Base-by-base conservation (phyloP, 108 stramenopile genomes). In the Cyclotella choctawhatcheeana region DNA sequence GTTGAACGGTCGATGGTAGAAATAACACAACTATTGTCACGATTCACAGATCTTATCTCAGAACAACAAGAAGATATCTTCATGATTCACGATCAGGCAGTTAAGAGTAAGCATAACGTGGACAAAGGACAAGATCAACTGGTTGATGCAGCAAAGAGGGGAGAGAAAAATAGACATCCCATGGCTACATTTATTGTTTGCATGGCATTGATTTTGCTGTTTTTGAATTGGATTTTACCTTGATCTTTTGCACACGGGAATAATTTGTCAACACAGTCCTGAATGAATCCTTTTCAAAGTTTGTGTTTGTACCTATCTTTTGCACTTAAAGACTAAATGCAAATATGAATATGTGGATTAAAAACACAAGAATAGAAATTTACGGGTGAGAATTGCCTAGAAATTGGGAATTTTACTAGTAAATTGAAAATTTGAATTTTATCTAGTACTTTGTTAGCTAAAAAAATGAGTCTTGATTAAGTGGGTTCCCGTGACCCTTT, bases 1-100 rank as follows among this genome's bases (percentile, higher is more conserved):
- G 86, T 92, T 34, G 94, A 95, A 63, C 62, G 76, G 16, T 69
- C 74, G 25, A 95, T 95, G 94, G 76, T 89, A 2, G 87, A 91
- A 81, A 95, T 95, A 45, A 95, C 94, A 2, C 69, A 86, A 6
- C 58, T 95, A 17, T 68, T 95, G 47, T 79, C 85, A 4, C 89
- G 91, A 30, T 95, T 95, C 66, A 86, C 90, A 27, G 85, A 85
- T 47, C 52, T 95, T 3, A 89, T 95, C 3, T 65, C 82, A 1
- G 89, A 90, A 48, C 94, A 95, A 63, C 90, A 91, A 65, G 89
- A 92, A 61, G 84, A 91, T 27, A 83, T 95, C 8, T 61, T 67
- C 14, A 71, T 82, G 29, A 89, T 95, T 61, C 85, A 89, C 60
- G 89, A 92, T 20, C 73, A 84, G 21, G 81, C 90, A 6, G 51